Conservation (phyloP, 1,139 yeast genomes). For the Eremothecium coryli region DNA sequence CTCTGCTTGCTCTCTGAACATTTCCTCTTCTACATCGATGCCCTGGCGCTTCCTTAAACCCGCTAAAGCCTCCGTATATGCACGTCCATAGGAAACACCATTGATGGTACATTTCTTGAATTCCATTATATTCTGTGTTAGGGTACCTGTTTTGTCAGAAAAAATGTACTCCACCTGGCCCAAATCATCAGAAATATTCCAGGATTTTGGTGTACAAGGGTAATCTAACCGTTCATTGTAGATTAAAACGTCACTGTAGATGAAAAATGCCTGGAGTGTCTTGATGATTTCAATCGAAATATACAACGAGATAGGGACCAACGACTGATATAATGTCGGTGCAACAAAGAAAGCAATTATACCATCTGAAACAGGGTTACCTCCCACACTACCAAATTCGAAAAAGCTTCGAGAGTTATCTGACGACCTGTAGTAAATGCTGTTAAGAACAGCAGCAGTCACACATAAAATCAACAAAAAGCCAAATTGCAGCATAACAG, state of each 20-base stretch:
- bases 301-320: constrained; percentile 91
- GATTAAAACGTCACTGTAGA: constrained; percentile 79
- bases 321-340: constrained; percentile 76
- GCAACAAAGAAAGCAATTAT: constrained; percentile 81
- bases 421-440: constrained; percentile 50
- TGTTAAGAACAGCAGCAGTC: constrained; percentile 74
- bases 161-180: constrained; percentile 95
- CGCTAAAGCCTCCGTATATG: constrained; percentile 91
- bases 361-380: constrained; percentile 68
- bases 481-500: constrained; percentile 70
- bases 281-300: constrained; percentile 92
- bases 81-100: constrained; percentile 81
- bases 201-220: constrained; percentile 92
- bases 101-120: constrained; percentile 85
- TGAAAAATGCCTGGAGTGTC: constrained; percentile 88
- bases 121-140: constrained; percentile 96
- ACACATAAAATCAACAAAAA: constrained; percentile 72
- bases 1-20: constrained; percentile 48
- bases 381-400: constrained; percentile 59
- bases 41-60: constrained; percentile 89
- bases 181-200: constrained; percentile 95
- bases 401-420: constrained; percentile 55
- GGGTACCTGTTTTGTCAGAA: constrained; percentile 94
- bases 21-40: constrained; percentile 62
- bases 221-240: constrained; percentile 78